phyloP scores from a whole-genome alignment of 257 asterid species.

The Nicotiana attenuata region DNA sequence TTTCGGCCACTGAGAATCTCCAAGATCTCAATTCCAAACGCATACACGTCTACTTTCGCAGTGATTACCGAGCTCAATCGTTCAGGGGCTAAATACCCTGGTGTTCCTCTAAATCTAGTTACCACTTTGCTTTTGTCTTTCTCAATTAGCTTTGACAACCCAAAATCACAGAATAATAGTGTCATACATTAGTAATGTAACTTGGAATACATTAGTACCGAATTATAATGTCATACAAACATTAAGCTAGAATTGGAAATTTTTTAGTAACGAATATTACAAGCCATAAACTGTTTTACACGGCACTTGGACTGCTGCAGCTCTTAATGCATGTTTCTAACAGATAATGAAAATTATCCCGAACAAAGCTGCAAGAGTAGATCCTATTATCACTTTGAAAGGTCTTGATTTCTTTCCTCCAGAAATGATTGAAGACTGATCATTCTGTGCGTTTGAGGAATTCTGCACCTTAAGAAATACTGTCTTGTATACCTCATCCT shows the following conservation, averaged over 20 bases:
- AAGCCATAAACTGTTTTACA: no score
- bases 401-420: not conserved
- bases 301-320: not conserved
- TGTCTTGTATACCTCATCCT: not conserved
- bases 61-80: slow-evolving; percentile 18
- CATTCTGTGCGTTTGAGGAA: not conserved
- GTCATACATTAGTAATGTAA: no score
- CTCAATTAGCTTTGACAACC: slow-evolving; percentile 20
- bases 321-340: not conserved
- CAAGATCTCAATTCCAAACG: slow-evolving; percentile 20
- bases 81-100: slow-evolving; percentile 24
- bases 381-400: not conserved
- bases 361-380: not conserved
- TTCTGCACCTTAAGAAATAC: not conserved
- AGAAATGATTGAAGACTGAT: not conserved
- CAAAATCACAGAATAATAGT: slow-evolving; percentile 16
- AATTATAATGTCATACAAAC: slow-evolving; percentile 16
- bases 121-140: slow-evolving; percentile 21
- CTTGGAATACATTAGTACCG: no score
- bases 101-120: slow-evolving; percentile 28
- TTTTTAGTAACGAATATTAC: no score
- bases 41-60: slow-evolving; percentile 21
- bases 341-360: slow-evolving; percentile 8
- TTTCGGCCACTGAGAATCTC: slow-evolving; percentile 21
- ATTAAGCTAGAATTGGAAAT: not conserved